Base-by-base conservation (phyloP, 345 rosid species). In the Excoecaria cochinchinensis region DNA sequence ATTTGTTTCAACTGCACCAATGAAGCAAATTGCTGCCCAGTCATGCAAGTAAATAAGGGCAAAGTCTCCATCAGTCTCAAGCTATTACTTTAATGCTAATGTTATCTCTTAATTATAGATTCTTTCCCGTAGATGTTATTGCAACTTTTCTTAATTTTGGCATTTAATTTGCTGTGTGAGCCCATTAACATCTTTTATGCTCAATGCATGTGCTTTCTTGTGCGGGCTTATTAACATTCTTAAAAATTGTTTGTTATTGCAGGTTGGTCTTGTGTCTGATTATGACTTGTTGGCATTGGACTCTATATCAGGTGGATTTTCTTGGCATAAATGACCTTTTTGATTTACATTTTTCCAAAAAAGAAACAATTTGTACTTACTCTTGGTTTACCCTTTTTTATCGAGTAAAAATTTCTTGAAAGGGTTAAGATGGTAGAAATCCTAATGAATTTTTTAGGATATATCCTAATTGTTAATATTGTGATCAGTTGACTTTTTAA, bases 261-360 rank as follows among this genome's bases (percentile, higher is more conserved):
- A 95, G 98, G 98, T 92, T 81, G 99, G 99, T 79, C 90, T 95
- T 77, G 95, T 91, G 81, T 95, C 99, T 40, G 98, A 92, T 84
- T 92, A 95, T 82, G 99, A 95, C 83, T 85, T 92, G 85, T 71
- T 92, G 78, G 97, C 97, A 38, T 80, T 95, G 91, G 99, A 95
- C 84, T 92, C 97, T 67, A 85, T 92, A 85, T 91, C 92, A 78
- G 98, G 98, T 91, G 87, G 75, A 74, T 57, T 46, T 44, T 57
- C 72, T 39, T 21, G 53, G 66, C 58, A 50, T 24, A 71, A 60
- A 25, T 42, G 46, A 66, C 48, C 48, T 66, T 55, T 36, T 38
- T 46, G 10, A 15, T 72, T 56, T 16, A 7, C 50, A n/a, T 21
- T 65, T 3, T 40, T 36, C 6, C 16, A 44, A 53, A 38, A 10